Evolutionary conservation across 176 grass and related monocot genomes (phyloP).

Genomic region (Elaeis guineensis): DNA sequence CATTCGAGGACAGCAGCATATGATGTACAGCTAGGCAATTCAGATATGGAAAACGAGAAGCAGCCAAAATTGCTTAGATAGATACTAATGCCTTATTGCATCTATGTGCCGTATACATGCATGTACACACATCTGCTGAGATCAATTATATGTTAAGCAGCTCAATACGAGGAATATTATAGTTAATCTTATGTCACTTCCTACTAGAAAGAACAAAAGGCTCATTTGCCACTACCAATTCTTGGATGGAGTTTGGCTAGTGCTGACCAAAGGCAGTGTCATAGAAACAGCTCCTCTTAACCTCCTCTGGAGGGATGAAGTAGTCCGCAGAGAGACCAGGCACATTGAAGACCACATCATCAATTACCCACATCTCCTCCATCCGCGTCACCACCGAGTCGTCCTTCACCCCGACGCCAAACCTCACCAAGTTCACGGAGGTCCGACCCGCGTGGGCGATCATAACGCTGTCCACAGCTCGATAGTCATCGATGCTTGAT

Average conservation of each 20-base stretch:
- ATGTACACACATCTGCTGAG: background rate
- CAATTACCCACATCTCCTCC: conserved; percentile 92
- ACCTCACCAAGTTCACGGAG: conserved; percentile 62
- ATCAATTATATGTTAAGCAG: background rate
- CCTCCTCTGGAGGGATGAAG: conserved; percentile 93
- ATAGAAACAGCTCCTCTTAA: conserved; percentile 58
- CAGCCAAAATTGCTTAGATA: conserved; percentile 5
- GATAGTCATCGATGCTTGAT: conserved; percentile 57
- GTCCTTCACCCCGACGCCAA: conserved; percentile 70
- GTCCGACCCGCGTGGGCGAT: conserved; percentile 72
- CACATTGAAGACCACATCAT: conserved; percentile 90
- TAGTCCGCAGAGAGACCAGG: conserved; percentile 63
- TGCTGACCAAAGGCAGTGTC: conserved; percentile 20
- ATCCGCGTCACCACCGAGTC: conserved; percentile 69
- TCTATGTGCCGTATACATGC: background rate
- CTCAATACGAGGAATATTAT: background rate
- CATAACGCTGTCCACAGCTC: conserved; percentile 46
- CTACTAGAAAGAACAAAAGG: too few species aligned
- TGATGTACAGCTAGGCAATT: background rate
- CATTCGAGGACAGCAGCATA: background rate
- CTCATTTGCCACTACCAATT: too few species aligned
- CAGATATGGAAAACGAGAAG: background rate
- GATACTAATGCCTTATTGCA: background rate
- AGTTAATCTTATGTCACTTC: background rate
- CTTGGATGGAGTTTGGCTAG: background rate